Percentiles rank a stretch among this genome's conserved stretches.
These are phyloP conservation scores for Coemansia sp. DNA, from an alignment of 192 early-diverging fungal genomes.

Conservation along the genomic window DNA sequence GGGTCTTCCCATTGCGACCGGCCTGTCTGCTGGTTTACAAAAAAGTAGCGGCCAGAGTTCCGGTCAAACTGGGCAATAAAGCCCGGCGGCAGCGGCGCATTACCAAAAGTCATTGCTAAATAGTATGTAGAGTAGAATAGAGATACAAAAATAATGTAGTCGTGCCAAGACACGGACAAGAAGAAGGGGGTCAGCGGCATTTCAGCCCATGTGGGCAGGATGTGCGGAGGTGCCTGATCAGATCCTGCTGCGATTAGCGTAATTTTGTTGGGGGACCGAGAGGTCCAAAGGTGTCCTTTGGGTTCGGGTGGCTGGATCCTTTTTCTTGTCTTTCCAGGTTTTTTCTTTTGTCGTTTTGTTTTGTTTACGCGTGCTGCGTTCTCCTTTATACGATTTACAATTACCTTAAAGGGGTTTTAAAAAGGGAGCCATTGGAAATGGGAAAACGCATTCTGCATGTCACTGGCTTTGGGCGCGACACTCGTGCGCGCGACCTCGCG, in stretches of 20 bases:
- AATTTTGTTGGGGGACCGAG: too few species aligned
- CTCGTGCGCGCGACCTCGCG: conserved; percentile 87
- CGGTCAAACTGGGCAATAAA: conserved; percentile 20
- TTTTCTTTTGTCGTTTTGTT: neutral
- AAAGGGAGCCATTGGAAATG: conserved; percentile 47
- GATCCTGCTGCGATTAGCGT: too few species aligned
- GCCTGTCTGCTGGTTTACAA: conserved; percentile 23
- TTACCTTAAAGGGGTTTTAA: neutral
- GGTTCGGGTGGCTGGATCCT: too few species aligned
- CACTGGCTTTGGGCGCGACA: conserved; percentile 70
- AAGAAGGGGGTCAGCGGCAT: neutral
- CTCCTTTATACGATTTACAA: neutral
- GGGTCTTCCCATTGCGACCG: conserved; percentile 26
- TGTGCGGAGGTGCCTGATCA: too few species aligned
- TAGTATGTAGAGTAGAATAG: neutral
- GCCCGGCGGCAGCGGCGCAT: conserved; percentile 23
- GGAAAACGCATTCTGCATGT: conserved; percentile 69
- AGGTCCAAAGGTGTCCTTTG: too few species aligned
- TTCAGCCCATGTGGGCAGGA: too few species aligned
- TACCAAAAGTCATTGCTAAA: neutral
- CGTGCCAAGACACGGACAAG: too few species aligned
- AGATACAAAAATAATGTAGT: too few species aligned
- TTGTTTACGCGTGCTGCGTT: neutral
- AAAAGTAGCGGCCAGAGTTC: conserved; percentile 11
- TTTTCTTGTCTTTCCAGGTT: neutral